These are phyloP conservation scores for Ustilago cynodontis DNA, from an alignment of 1,284 basidiomycete species.

Conservation along the genomic window DNA sequence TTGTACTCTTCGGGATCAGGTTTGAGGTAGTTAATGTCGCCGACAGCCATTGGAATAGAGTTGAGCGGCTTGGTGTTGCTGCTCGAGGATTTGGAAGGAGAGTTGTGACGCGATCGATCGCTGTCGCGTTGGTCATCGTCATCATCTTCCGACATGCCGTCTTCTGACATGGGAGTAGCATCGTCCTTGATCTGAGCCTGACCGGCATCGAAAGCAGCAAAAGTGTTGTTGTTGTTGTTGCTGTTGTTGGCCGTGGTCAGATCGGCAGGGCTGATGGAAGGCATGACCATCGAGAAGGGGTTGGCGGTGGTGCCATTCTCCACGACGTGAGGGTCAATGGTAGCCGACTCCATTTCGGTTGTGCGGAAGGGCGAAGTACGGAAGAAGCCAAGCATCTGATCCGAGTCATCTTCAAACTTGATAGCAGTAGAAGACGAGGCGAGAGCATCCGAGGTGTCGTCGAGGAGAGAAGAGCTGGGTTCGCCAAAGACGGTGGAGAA, in stretches of 20 bases:
- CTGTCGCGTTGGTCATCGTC: slow-evolving; percentile 24
- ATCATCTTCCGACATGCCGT: slow-evolving; percentile 44
- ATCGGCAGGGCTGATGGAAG: slow-evolving; percentile 25
- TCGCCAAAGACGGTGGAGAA: slow-evolving; percentile 40
- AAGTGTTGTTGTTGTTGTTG: background rate
- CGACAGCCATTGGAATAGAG: slow-evolving; percentile 41
- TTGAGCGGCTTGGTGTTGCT: slow-evolving; percentile 48
- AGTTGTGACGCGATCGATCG: slow-evolving; percentile 21
- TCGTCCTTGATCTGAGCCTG: slow-evolving; percentile 14
- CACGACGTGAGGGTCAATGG: slow-evolving; percentile 53
- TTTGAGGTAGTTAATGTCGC: slow-evolving; percentile 57
- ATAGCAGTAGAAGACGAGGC: slow-evolving; percentile 7
- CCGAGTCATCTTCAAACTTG: slow-evolving; percentile 39
- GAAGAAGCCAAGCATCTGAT: slow-evolving; percentile 42
- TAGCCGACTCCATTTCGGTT: slow-evolving; percentile 33
- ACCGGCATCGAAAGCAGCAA: slow-evolving; percentile 17
- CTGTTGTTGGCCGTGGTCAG: background rate
- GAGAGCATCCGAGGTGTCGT: background rate
- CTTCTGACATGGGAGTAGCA: slow-evolving; percentile 48
- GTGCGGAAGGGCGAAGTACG: slow-evolving; percentile 47
- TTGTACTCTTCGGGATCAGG: slow-evolving; percentile 92
- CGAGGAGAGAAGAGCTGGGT: slow-evolving; percentile 23
- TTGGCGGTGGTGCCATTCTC: slow-evolving; percentile 17
- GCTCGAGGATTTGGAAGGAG: slow-evolving; percentile 19
- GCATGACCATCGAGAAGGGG: slow-evolving; percentile 20